Conservation (phyloP, 176 grass and related monocot species). For the Aechmea fasciata region DNA sequence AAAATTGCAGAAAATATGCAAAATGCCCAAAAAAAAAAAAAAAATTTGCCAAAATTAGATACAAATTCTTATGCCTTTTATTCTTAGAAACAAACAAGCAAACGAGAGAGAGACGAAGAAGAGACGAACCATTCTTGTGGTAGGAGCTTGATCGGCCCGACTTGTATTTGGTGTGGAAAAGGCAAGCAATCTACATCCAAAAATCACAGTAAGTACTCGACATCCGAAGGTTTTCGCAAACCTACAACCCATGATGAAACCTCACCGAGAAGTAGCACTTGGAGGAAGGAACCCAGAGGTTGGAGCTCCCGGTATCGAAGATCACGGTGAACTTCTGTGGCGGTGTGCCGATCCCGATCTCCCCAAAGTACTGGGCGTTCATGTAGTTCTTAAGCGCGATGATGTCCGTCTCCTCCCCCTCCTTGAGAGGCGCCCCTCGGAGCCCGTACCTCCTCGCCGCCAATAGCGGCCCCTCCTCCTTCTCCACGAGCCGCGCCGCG, state of each 20-base stretch:
- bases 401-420: slow-evolving; percentile 32
- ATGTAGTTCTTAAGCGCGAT: slow-evolving; percentile 66
- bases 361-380: slow-evolving; percentile 86
- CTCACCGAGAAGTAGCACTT: slow-evolving; percentile 75
- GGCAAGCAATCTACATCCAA: slow-evolving; percentile 56
- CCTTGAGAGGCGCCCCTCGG: slow-evolving; percentile 5
- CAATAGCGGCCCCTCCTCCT: slow-evolving; percentile 25
- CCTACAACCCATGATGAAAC: not conserved
- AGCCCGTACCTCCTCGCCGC: slow-evolving; percentile 32
- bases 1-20: no score
- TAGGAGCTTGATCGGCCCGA: slow-evolving; percentile 51
- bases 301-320: slow-evolving; percentile 86
- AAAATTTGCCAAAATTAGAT: not conserved
- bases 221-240: not conserved
- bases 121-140: slow-evolving; percentile 47
- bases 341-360: slow-evolving; percentile 60
- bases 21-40: not conserved
- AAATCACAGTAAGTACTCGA: not conserved
- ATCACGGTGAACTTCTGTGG: slow-evolving; percentile 81
- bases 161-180: slow-evolving; percentile 59
- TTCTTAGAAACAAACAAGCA: not conserved
- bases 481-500: slow-evolving; percentile 4
- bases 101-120: slow-evolving; percentile 2
- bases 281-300: slow-evolving; percentile 87
- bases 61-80: not conserved